Base-by-base conservation (phyloP, 1,284 basidiomycete species). In the Melampsora abietis-canadensis region DNA sequence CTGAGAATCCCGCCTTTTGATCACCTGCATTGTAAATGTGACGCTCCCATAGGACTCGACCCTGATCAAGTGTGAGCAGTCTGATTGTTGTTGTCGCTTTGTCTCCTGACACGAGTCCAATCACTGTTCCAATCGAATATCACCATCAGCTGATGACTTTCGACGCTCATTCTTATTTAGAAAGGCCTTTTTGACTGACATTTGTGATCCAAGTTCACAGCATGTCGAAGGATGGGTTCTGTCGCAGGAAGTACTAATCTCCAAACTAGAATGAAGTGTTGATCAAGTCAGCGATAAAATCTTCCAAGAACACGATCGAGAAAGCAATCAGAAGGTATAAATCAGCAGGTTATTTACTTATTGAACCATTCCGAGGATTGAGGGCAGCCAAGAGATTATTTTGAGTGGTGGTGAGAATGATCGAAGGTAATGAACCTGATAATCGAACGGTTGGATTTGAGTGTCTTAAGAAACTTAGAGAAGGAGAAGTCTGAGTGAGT, bases 171-270 rank as follows among this genome's bases (percentile, higher is more conserved):
- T 40, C 40, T 14, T 40, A 12, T 12, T 0, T 40, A 40, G 14
- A 40, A 14, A 14, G 34, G 19, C 12, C 30, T 24, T 24, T n/a
- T 68, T 57, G 7, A 44, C 62, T 60, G 31, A 74, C 70, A 48
- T 19, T 59, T 27, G 47, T 74, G 54, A 27, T 74, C 51, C n/a
- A 74, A 8, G 47, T 74, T 63, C n/a, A 66, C 31, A 31, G 46
- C 40, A 74, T 74, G 65, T 7, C 66, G 70, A 34, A 74, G 57
- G 44, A 74, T 74, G n/a, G 70, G 70, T 12, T 66, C 70, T 40
- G 24, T 57, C 24, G 47, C 48, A 4, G 70, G 64, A 44, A 66
- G 57, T 47, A 74, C 62, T 7, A 74, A 14, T 21, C 70, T 62
- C 70, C 70, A 74, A 44, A 66, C 70, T 74, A 61, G 47, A 54